Evolutionary conservation across 176 grass and related monocot genomes (phyloP).

Genomic region (Guadua angustifolia): DNA sequence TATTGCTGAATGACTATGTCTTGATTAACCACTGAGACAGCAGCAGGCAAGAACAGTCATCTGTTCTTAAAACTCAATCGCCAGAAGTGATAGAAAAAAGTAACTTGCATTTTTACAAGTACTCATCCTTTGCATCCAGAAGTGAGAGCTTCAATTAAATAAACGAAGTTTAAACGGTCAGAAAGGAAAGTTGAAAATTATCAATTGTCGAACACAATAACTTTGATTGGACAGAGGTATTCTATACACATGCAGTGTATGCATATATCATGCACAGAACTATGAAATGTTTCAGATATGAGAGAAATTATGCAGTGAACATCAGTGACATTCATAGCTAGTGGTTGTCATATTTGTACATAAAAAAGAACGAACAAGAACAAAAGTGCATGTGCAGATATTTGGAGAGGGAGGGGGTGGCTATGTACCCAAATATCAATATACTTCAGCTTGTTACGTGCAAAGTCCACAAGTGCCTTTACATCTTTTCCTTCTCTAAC

Average conservation of each 20-base stretch:
- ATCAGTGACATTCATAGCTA: constrained; percentile 18
- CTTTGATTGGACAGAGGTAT: background rate
- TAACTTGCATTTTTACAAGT: no score
- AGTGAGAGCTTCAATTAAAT: background rate
- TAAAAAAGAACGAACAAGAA: background rate
- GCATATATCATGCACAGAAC: background rate
- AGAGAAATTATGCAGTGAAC: constrained; percentile 6
- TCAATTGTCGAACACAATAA: background rate
- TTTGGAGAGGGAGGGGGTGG: background rate
- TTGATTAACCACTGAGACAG: no score
- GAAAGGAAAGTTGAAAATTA: constrained; percentile 8
- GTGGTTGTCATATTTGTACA: constrained; percentile 4
- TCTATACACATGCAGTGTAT: background rate
- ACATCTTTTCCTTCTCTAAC: constrained; percentile 90
- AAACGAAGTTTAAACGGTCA: constrained; percentile 19
- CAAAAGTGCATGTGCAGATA: background rate
- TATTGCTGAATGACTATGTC: no score
- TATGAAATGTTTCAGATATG: constrained; percentile 25
- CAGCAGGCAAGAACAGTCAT: no score
- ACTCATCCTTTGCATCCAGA: no score
- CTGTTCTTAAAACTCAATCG: no score
- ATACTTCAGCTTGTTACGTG: constrained; percentile 65
- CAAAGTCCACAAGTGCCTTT: constrained; percentile 80
- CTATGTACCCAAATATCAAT: constrained; percentile 93
- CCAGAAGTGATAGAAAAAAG: no score